Evolutionary conservation across 163 green algal species (phyloP).

Genomic region (Scenedesmus sp.): DNA sequence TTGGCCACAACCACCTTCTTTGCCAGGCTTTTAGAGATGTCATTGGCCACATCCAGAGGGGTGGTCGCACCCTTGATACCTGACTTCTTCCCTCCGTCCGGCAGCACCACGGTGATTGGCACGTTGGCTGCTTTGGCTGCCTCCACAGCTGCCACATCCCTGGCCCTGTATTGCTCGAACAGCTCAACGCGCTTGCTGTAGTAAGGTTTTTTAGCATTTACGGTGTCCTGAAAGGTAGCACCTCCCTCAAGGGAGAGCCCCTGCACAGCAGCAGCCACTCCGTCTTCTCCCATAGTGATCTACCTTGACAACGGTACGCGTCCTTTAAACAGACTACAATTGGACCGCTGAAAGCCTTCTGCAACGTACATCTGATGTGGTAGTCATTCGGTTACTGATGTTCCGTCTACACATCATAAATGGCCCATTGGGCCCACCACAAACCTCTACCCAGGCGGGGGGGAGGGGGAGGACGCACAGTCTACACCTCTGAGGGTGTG

Average conservation of each 20-base stretch:
- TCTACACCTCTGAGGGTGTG: too few species aligned
- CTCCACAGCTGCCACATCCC: slow-evolving; percentile 75
- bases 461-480: too few species aligned
- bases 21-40: slow-evolving; percentile 91
- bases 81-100: slow-evolving; percentile 78
- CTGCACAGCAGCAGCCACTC: neutral
- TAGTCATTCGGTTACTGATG: slow-evolving; percentile 2
- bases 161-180: slow-evolving; percentile 87
- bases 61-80: slow-evolving; percentile 90
- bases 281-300: slow-evolving; percentile 7
- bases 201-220: slow-evolving; percentile 69
- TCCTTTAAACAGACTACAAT: neutral
- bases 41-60: slow-evolving; percentile 94
- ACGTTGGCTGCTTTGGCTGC: slow-evolving; percentile 74
- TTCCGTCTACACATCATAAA: neutral
- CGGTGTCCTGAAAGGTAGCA: slow-evolving; percentile 19
- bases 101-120: slow-evolving; percentile 87
- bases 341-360: too few species aligned
- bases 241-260: slow-evolving; percentile 19
- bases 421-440: too few species aligned
- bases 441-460: too few species aligned
- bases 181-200: slow-evolving; percentile 92
- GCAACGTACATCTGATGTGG: neutral
- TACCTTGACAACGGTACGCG: too few species aligned
- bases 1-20: slow-evolving; percentile 94